Conservation (phyloP, 2,329 filamentous ascomycete genomes). For the Colletotrichum graminicola region DNA sequence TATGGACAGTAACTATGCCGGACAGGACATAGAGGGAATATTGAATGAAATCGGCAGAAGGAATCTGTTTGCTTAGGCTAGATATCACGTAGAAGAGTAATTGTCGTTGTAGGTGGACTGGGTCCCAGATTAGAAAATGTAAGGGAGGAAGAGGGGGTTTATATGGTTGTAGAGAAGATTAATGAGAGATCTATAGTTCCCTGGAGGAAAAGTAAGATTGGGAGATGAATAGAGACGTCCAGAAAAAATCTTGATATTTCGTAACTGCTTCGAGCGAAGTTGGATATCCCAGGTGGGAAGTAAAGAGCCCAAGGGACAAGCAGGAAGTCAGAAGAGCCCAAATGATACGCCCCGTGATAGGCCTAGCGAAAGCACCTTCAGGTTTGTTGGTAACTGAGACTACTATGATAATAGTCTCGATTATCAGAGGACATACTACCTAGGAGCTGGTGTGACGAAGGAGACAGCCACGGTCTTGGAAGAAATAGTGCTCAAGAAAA, state of each 20-base stretch:
- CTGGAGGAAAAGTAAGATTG: too few species aligned
- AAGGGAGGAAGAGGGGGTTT: neutral
- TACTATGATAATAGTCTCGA: too few species aligned
- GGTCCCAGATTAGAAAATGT: neutral
- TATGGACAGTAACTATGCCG: neutral
- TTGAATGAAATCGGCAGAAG: neutral
- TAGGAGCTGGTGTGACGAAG: accelerated
- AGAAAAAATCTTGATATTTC: neutral
- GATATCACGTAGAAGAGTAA: conserved; percentile 5
- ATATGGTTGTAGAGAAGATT: neutral
- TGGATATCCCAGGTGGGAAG: neutral
- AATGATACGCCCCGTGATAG: too few species aligned
- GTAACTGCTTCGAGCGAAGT: too few species aligned
- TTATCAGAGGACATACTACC: neutral
- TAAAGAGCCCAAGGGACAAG: neutral
- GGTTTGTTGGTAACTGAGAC: neutral
- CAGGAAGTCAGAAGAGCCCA: neutral
- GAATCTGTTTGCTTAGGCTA: neutral
- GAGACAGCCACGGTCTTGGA: neutral
- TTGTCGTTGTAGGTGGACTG: neutral
- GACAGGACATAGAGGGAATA: too few species aligned
- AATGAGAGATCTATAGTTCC: neutral
- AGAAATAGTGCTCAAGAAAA: too few species aligned
- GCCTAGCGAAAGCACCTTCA: neutral
- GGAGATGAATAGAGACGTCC: neutral